Conservation (phyloP, 1,284 basidiomycete species). For the Pseudomicrostroma phylloplanum region DNA sequence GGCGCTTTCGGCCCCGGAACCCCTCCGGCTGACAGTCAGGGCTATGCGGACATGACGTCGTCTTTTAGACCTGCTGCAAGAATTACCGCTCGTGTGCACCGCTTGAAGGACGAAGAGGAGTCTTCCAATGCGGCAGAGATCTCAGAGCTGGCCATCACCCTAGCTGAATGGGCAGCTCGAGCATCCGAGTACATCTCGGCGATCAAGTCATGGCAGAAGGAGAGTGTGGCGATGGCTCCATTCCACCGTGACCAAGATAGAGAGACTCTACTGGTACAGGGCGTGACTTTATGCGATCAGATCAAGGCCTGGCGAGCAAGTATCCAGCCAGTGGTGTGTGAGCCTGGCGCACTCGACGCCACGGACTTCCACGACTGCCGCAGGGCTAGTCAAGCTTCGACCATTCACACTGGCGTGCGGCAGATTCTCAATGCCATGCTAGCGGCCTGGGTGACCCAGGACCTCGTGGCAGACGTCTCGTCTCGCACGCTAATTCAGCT, state of each 20-base stretch:
- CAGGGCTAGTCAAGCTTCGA: neutral
- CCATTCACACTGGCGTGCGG: neutral
- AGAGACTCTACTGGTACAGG: neutral
- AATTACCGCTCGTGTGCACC: neutral
- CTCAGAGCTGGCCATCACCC: neutral
- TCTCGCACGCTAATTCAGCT: neutral
- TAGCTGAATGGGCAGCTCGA: neutral
- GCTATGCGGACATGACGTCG: neutral
- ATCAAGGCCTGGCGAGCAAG: neutral
- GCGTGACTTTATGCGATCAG: conserved; percentile 1
- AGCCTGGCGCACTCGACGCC: neutral
- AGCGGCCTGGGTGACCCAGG: neutral
- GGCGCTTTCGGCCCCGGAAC: no score
- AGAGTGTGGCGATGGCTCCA: neutral
- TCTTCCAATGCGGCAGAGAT: neutral
- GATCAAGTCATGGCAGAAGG: neutral
- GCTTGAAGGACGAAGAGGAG: neutral
- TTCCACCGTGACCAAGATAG: neutral
- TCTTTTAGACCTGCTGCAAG: neutral
- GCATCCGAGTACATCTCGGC: neutral
- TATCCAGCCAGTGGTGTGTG: neutral
- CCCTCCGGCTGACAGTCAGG: no score
- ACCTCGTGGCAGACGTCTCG: neutral
- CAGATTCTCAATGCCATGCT: neutral
- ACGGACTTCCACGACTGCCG: neutral